These are phyloP conservation scores for Mytilinidion resinicola DNA, from an alignment of 495 filamentous ascomycete species.

Conservation along the genomic window DNA sequence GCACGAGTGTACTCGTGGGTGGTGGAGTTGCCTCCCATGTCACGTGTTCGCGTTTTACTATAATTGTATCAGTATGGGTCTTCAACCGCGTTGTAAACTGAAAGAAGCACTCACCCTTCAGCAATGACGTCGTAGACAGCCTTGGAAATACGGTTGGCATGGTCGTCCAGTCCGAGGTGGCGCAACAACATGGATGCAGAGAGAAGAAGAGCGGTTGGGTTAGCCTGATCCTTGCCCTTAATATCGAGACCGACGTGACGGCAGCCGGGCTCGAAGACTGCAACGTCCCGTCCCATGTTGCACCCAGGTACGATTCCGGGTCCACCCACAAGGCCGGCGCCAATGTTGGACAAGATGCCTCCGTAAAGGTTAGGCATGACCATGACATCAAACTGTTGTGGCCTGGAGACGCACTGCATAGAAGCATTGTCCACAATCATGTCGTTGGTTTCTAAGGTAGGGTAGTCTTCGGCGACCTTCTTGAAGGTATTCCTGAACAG, in stretches of 20 bases:
- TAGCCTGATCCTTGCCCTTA: slow-evolving; percentile 98
- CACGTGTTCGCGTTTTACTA: slow-evolving; percentile 77
- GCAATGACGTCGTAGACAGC: slow-evolving; percentile 93
- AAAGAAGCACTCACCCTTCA: slow-evolving; percentile 64
- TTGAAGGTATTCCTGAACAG: slow-evolving; percentile 97
- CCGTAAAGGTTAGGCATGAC: slow-evolving; percentile 99
- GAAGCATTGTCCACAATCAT: slow-evolving; percentile 99
- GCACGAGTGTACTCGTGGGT: slow-evolving; percentile 94
- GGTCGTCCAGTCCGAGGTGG: slow-evolving; percentile 92
- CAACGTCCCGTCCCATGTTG: slow-evolving; percentile 98
- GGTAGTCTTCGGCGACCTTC: slow-evolving; percentile 84
- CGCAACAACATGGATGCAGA: slow-evolving; percentile 94
- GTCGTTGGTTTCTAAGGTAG: slow-evolving; percentile 87
- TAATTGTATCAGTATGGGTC: slow-evolving; percentile 31
- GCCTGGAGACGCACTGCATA: slow-evolving; percentile 93
- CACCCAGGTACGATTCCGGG: slow-evolving; percentile 95
- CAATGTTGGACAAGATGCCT: slow-evolving; percentile 97
- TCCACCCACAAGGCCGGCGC: slow-evolving; percentile 94
- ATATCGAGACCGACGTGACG: slow-evolving; percentile 98
- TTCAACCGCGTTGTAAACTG: neutral
- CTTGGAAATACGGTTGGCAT: slow-evolving; percentile 96
- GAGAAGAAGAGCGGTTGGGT: slow-evolving; percentile 91
- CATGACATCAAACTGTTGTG: slow-evolving; percentile 99
- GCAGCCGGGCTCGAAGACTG: slow-evolving; percentile 98
- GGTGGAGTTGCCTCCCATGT: slow-evolving; percentile 86